These are phyloP conservation scores for Leccinum sublutescens DNA, from an alignment of 768 basidiomycete genomes.

Conservation along the genomic window DNA sequence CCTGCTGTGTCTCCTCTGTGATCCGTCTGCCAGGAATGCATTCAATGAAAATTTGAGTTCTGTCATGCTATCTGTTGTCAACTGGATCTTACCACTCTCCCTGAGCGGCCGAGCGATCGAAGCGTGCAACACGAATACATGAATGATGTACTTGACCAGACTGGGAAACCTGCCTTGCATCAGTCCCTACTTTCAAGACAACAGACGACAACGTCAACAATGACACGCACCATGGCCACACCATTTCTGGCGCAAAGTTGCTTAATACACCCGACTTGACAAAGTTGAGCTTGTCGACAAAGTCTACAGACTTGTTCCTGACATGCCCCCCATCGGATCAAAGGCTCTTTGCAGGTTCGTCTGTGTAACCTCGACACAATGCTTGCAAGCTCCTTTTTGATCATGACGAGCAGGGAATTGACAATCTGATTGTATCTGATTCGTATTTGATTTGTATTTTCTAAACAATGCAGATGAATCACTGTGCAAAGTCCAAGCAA, in stretches of 20 bases:
- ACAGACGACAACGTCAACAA: neutral
- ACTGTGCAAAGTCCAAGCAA: neutral
- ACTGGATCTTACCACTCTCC: constrained; percentile 90
- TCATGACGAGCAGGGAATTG: constrained; percentile 62
- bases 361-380: constrained; percentile 76
- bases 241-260: constrained; percentile 72
- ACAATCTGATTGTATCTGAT: constrained; percentile 52
- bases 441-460: constrained; percentile 17
- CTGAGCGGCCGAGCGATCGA: constrained; percentile 89
- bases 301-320: constrained; percentile 57
- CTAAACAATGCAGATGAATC: constrained; percentile 10
- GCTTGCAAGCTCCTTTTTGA: constrained; percentile 77
- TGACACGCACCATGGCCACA: constrained; percentile 61
- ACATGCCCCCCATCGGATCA: constrained; percentile 60
- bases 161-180: constrained; percentile 48
- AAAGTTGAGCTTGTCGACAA: constrained; percentile 78
- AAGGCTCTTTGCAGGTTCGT: constrained; percentile 69
- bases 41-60: constrained; percentile 91
- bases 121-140: constrained; percentile 89
- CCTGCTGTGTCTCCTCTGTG: constrained; percentile 57
- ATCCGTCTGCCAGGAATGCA: constrained; percentile 65
- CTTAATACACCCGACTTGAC: constrained; percentile 75
- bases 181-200: neutral
- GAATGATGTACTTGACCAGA: constrained; percentile 77
- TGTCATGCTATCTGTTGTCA: constrained; percentile 89